Evolutionary conservation across 768 basidiomycete genomes (phyloP).

Genomic region (Hygrophorus pudorinus): DNA sequence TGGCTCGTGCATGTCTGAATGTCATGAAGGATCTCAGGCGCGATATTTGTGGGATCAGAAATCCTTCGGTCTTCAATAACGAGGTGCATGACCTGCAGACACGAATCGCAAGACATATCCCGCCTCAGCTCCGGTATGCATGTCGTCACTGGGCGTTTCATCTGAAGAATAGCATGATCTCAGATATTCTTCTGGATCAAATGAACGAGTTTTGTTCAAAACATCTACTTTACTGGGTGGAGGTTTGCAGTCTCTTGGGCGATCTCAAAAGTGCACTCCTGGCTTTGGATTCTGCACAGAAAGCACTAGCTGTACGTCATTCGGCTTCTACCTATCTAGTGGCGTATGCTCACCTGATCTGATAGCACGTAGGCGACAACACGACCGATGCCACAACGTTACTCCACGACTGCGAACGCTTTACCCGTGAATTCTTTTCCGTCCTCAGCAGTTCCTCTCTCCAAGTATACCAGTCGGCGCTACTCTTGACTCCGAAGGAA

Average conservation of each 20-base stretch:
- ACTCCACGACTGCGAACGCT: neutral
- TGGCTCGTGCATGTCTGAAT: neutral
- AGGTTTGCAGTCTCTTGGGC: constrained; percentile 1
- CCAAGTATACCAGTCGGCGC: neutral
- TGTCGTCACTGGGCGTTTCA: constrained; percentile 5
- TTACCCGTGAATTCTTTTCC: neutral
- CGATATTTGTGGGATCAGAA: neutral
- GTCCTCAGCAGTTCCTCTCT: neutral
- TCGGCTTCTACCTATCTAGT: neutral
- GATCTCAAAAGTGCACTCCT: neutral
- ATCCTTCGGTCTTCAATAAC: neutral
- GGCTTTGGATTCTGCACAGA: neutral
- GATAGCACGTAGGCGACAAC: too few species aligned
- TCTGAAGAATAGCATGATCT: neutral
- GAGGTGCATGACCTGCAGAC: neutral
- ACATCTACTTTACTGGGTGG: constrained; percentile 3
- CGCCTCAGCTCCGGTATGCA: neutral
- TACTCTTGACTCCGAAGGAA: neutral
- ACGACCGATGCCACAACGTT: neutral
- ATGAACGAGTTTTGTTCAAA: neutral
- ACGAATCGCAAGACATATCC: neutral
- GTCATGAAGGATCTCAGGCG: neutral
- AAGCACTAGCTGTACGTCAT: neutral
- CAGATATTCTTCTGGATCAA: neutral
- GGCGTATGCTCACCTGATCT: neutral